Evolutionary conservation across 257 asterid species (phyloP), one percentile per base, ranked within the genome.

Genomic region (Plantago ovata): DNA sequence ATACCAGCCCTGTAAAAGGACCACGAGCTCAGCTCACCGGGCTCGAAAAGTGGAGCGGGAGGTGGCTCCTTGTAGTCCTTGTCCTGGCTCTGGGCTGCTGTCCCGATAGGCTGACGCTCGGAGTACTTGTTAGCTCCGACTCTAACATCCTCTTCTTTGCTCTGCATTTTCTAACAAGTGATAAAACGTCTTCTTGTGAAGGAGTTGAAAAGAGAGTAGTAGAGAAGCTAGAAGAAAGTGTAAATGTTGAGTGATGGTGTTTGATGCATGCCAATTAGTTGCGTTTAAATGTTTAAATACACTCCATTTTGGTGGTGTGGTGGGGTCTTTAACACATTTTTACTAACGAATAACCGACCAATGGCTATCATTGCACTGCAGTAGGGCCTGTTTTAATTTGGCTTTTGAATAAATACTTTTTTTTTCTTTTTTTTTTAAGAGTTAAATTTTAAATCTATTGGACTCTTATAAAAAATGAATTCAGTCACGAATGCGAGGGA

Each of bases 51-150:
- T 24, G 82, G 78, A 16, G 76, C 73, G 1, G 79, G 79, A 1
- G 82, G 79, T 18, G 78, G 79, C 63, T 76, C 79, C 63, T 48
- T 60, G 69, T 77, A 77, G 72, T 77, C 82, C 72, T 69, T 73
- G 61, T 77, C 82, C 49, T 75, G 76, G 38, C 56, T 72, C 72
- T 77, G 82, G 24, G 82, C 82, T 60, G 82, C 76, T 58, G 76
- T 69, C 9, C 79, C 82, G 56, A 77, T 65, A 14, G 82, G 79
- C 65, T 77, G 82, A 62, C 74, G 14, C 69, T 77, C 82, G 0
- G 63, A 14, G 54, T 24, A 77, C 58, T 65, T 72, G 73, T 72
- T 77, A 58, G 82, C 82, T 49, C 82, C 82, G 6, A 69, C 10
- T 2, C 69, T 38, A 4, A 77, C 82, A 19, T 77, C 82, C 49